Percentiles rank a stretch among this genome's conserved stretches.
phyloP scores from a whole-genome alignment of 306 rosid genomes.

The Geum urbanum region DNA sequence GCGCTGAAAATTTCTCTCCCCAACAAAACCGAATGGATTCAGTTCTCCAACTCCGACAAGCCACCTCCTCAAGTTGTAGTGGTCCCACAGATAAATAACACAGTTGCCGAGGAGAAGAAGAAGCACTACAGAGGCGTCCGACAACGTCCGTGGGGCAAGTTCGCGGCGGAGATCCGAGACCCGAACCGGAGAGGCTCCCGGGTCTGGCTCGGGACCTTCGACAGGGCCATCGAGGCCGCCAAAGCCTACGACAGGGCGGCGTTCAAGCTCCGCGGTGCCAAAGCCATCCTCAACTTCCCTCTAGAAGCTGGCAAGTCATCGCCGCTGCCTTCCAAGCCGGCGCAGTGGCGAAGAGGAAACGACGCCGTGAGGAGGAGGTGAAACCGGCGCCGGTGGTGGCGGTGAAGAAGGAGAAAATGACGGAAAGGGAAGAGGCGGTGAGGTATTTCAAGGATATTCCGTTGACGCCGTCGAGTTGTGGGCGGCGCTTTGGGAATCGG shows the following conservation, averaged over 20 bases:
- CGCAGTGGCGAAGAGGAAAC: constrained; percentile 32
- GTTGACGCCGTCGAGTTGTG: constrained; percentile 77
- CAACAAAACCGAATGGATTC: constrained; percentile 59
- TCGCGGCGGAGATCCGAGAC: constrained; percentile 84
- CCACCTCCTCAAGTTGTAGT: too few relatives aligned
- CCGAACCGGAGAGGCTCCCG: constrained; percentile 72
- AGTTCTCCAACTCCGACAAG: constrained; percentile 28
- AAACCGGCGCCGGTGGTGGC: constrained; percentile 23
- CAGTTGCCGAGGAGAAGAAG: constrained; percentile 11
- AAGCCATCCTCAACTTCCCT: constrained; percentile 80
- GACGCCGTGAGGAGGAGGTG: constrained; percentile 36
- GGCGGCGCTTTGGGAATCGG: constrained; percentile 58
- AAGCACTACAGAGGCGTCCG: constrained; percentile 68
- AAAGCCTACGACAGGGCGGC: constrained; percentile 82
- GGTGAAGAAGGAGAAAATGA: constrained; percentile 49
- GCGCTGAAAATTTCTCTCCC: constrained; percentile 60
- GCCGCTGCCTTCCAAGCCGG: background rate
- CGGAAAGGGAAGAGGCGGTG: constrained; percentile 18
- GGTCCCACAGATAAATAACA: background rate
- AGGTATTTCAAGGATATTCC: constrained; percentile 39
- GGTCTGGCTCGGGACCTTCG: constrained; percentile 83
- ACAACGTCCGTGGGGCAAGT: constrained; percentile 83
- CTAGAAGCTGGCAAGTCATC: constrained; percentile 39
- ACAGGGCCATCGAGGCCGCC: constrained; percentile 79
- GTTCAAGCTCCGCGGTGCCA: constrained; percentile 70